These are phyloP conservation scores for Termitomyces sp. DNA, from an alignment of 768 basidiomycete genomes.

Conservation along the genomic window DNA sequence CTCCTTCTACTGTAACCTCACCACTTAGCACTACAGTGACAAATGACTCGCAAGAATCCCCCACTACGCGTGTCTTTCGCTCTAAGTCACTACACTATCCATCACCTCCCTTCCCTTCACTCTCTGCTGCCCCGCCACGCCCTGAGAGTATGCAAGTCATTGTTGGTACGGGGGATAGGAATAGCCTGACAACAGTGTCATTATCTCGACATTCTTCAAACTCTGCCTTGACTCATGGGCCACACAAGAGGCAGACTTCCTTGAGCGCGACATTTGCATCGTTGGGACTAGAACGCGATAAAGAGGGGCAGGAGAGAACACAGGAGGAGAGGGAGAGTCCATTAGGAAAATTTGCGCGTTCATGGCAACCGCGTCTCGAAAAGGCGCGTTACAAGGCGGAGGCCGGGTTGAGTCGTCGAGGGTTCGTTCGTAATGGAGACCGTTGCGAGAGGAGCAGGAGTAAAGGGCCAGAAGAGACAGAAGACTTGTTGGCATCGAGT, in stretches of 20 bases:
- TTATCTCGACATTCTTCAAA: slow-evolving; percentile 11
- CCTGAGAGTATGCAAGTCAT: slow-evolving; percentile 65
- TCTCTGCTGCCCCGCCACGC: slow-evolving; percentile 42
- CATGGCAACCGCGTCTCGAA: slow-evolving; percentile 54
- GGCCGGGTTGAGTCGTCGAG: slow-evolving; percentile 59
- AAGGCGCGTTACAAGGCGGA: slow-evolving; percentile 70
- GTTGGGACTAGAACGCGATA: slow-evolving; percentile 7
- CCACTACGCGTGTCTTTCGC: slow-evolving; percentile 41
- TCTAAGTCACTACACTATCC: slow-evolving; percentile 56
- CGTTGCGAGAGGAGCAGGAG: slow-evolving; percentile 19
- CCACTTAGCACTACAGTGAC: slow-evolving; percentile 3
- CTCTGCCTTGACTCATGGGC: not conserved
- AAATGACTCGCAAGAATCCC: slow-evolving; percentile 21
- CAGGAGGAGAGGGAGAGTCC: slow-evolving; percentile 16
- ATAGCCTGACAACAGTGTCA: not conserved
- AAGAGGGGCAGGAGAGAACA: not conserved
- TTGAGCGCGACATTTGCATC: slow-evolving; percentile 5
- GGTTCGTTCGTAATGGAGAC: slow-evolving; percentile 42
- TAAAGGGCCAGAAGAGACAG: slow-evolving; percentile 15
- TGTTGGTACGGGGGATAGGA: not conserved
- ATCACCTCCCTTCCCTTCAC: slow-evolving; percentile 26
- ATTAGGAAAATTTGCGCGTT: slow-evolving; percentile 18
- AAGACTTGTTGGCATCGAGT: slow-evolving; percentile 14
- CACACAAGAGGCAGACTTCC: slow-evolving; percentile 12
- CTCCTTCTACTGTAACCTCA: slow-evolving; percentile 14